These are phyloP conservation scores for Skeletonema potamos DNA, from an alignment of 108 stramenopile species.

Conservation along the genomic window DNA sequence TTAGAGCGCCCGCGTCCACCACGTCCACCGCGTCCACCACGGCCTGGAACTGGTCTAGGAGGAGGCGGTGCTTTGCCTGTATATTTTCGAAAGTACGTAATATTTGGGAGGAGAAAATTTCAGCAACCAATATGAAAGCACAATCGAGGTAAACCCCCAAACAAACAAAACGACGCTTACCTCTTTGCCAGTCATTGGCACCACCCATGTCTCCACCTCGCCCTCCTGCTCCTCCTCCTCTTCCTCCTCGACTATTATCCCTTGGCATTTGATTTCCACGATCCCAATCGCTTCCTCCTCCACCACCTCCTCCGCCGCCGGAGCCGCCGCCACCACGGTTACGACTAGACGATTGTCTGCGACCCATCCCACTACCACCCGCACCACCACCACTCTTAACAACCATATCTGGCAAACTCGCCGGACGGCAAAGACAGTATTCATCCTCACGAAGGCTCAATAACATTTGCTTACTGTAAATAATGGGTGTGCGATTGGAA, in stretches of 20 bases:
- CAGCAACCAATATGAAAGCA: not conserved
- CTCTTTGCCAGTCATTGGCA: slow-evolving; percentile 11
- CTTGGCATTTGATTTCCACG: slow-evolving; percentile 9
- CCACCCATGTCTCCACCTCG: slow-evolving; percentile 10
- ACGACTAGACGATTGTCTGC: slow-evolving; percentile 9
- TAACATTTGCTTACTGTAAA: slow-evolving; percentile 47
- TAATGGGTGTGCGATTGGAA: slow-evolving; percentile 21
- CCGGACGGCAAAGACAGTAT: slow-evolving; percentile 37
- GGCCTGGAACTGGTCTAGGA: slow-evolving; percentile 13
- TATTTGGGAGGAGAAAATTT: not conserved
- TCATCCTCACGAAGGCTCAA: slow-evolving; percentile 28
- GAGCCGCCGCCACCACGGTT: slow-evolving; percentile 28
- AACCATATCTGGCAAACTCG: slow-evolving; percentile 36
- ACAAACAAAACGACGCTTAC: not conserved
- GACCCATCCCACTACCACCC: not conserved
- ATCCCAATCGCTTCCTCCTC: slow-evolving; percentile 22
- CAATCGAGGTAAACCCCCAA: not conserved
- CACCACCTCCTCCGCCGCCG: no score
- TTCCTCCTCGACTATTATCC: slow-evolving; percentile 5
- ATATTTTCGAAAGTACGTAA: not conserved
- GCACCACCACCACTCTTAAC: slow-evolving; percentile 20
- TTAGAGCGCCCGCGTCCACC: slow-evolving; percentile 10
- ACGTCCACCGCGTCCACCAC: slow-evolving; percentile 21
- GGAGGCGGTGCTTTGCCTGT: slow-evolving; percentile 32
- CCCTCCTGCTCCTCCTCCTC: slow-evolving; percentile 25